Evolutionary conservation across 1,139 yeast species (phyloP).

Genomic region (Nadsonia commutata): DNA sequence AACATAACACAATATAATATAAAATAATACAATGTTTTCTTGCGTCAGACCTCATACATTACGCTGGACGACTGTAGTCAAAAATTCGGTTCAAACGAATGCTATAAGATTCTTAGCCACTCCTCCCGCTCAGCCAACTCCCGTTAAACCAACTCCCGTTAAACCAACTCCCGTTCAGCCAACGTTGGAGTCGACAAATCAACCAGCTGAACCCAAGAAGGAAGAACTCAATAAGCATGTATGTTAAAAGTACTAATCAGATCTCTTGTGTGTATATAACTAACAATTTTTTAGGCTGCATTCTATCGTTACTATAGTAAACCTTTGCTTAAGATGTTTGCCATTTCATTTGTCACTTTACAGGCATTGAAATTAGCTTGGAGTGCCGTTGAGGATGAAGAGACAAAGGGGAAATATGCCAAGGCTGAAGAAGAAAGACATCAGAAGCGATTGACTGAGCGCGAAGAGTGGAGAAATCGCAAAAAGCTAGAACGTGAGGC

Average conservation of each 20-base stretch:
- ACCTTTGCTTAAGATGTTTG: slow-evolving; percentile 13
- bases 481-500: not conserved
- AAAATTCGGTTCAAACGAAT: no score
- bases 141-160: no score
- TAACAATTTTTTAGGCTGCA: slow-evolving; percentile 7
- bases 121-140: no score
- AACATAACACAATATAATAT: no score
- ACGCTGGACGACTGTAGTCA: no score
- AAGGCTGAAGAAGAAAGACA: not conserved
- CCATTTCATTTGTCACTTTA: slow-evolving; percentile 12
- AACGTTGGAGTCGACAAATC: no score
- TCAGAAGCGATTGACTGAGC: not conserved
- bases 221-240: not conserved
- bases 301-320: slow-evolving; percentile 14
- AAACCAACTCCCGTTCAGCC: no score
- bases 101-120: no score
- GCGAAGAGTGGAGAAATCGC: not conserved
- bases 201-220: not conserved
- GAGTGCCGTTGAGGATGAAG: slow-evolving; percentile 6
- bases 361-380: slow-evolving; percentile 9
- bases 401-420: not conserved
- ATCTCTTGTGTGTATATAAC: no score
- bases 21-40: no score
- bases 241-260: not conserved
- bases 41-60: no score